phyloP scores from a whole-genome alignment of 768 basidiomycete genomes.

The Daedaleopsis nitida region DNA sequence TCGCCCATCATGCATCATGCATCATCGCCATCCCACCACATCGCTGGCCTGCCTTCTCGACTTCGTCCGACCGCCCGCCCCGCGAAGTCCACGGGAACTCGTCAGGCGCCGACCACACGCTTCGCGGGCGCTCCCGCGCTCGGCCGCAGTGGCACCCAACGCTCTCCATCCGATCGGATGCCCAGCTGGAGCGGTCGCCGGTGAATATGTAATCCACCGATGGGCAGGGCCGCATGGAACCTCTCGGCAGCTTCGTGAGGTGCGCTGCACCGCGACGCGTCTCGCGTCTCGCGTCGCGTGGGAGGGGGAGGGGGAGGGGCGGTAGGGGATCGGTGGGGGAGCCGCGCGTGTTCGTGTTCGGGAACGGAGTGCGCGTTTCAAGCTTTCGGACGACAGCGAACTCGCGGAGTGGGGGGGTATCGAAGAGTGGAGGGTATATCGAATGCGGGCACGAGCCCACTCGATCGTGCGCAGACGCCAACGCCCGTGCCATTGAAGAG shows the following conservation, averaged over 20 bases:
- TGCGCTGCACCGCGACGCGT: no score
- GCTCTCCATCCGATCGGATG: slow-evolving; percentile 16
- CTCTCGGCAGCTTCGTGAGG: no score
- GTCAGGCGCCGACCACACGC: neutral
- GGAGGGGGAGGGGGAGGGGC: neutral
- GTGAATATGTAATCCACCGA: slow-evolving; percentile 20
- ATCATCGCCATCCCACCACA: no score
- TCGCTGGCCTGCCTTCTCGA: no score
- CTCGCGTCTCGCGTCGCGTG: neutral
- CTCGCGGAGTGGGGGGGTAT: neutral
- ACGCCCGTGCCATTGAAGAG: neutral
- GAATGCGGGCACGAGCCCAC: neutral
- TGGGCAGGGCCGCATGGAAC: neutral
- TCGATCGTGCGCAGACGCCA: no score
- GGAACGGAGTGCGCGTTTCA: no score
- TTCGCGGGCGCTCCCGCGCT: neutral
- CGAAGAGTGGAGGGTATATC: neutral
- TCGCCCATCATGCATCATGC: no score
- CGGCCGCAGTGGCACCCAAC: neutral
- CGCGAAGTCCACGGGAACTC: slow-evolving; percentile 1
- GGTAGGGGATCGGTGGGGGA: neutral
- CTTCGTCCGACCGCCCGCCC: neutral
- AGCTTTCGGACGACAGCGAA: no score
- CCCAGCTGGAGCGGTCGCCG: slow-evolving; percentile 4
- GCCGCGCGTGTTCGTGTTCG: neutral